Base-by-base conservation (phyloP, 768 basidiomycete species). In the Exsudoporus frostii region DNA sequence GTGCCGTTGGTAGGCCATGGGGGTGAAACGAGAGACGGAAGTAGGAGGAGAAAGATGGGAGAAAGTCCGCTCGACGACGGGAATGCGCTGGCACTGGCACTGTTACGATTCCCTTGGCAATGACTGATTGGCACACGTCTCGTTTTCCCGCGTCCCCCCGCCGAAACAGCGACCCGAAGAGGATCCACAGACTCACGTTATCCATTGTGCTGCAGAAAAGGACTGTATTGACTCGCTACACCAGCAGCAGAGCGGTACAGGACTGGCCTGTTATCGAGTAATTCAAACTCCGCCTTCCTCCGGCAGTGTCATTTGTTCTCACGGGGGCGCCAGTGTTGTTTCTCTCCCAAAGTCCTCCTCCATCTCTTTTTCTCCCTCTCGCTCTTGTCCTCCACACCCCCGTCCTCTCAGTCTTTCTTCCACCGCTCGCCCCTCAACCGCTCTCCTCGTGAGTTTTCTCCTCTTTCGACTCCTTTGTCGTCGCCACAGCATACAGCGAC, bases 1-100 rank as follows among this genome's bases (percentile, higher is more conserved):
- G 63, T 80, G 78, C 46, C 76, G 58, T 47, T 70, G 74, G 57
- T 85, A 79, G 49, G 83, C 78, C 84, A 85, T 85, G 19, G 36
- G 45, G 27, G 17, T n/a, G n/a, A 33, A 43, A 38, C 33, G 37
- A 33, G 25, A 8, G 41, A 39, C 15, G 9, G 20, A n/a, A 8
- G 9, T n/a, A 20, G 41, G 13, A 41, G 15, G 20, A 37, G 8
- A 27, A 14, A 37, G 40, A 27, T 9, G 10, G 17, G 8, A n/a
- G 3, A 67, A 59, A 56, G 65, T 64, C 54, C 62, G 55, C 42
- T 53, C 46, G 39, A 55, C 51, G 49, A 51, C 56, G 41, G 1
- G 29, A 9, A 29, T 2, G 29, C 29, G 11, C 29, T 30, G 29
- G 29, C 29, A 30, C 29, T 30, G 29, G 29, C 29, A 30, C 25